Evolutionary conservation across 169 alveolate genomes (phyloP), one percentile per base, ranked within the genome.

Genomic region (Cryptosporidium felis): DNA sequence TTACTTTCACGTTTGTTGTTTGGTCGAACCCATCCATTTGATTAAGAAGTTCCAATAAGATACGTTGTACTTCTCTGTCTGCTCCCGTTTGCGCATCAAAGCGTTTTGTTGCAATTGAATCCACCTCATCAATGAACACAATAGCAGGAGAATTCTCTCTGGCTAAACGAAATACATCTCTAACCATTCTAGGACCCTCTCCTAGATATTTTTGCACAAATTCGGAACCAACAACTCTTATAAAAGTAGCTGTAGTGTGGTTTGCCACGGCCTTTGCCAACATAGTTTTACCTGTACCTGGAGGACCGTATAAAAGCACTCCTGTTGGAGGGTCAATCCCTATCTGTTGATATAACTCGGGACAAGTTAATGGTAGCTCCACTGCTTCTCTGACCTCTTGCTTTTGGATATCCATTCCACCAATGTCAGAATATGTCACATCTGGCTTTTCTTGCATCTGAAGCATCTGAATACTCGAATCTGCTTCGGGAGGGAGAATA

Each of bases 201-300:
- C 99, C 99, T 45, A 98, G 93, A 82, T 98, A 98, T 90, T 98
- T 98, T 80, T 98, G 99, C 9, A 98, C 99, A 89, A 98, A 98
- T 90, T 98, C 99, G 38, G 99, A 95, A 3, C 99, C 99, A 16
- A 97, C 99, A 18, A 98, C 98, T 53, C 99, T 94, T 28, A 98
- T 97, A 90, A 98, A 97, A 18, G 98, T 91, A 32, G 99, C 99
- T 51, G 96, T 94, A 21, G 99, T 97, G 80, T 97, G 98, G 90
- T 96, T 96, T 30, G 99, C 99, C 26, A 98, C 99, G 2, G 99
- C 99, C 80, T 97, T 97, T 8, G 99, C 99, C 88, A 98, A 90
- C 99, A 98, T 97, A 6, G 99, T 98, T 92, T 98, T 97, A 2
- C 99, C 99, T 2, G 99, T 97, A 16, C 98, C 99, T 12, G 99